phyloP scores from a whole-genome alignment of 2,329 filamentous ascomycete species.

The Cryphonectria nitschkei region DNA sequence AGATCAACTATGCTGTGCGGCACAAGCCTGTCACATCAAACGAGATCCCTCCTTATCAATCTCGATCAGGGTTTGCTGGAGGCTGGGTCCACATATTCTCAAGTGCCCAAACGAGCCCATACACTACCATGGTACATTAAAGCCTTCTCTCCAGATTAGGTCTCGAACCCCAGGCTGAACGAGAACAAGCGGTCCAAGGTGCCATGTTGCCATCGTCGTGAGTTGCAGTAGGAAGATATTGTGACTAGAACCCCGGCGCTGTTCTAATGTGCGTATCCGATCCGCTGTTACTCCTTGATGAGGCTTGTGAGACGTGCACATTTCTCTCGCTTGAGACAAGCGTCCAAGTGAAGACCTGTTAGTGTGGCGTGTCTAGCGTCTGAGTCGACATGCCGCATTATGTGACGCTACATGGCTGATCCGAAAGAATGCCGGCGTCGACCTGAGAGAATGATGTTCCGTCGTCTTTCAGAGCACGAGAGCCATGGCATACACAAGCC shows the following conservation, averaged over 20 bases:
- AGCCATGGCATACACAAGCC: background rate
- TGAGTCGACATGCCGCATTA: conserved; percentile 21
- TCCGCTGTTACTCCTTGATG: conserved; percentile 26
- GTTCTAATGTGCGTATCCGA: conserved; percentile 26
- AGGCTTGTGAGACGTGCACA: conserved; percentile 26
- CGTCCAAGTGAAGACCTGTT: conserved; percentile 1
- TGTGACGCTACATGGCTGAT: conserved; percentile 20
- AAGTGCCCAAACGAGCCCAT: background rate
- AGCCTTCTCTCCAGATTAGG: background rate
- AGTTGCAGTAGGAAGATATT: background rate
- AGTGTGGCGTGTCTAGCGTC: conserved; percentile 25
- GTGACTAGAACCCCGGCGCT: background rate
- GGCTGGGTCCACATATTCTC: background rate
- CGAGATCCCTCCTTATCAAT: conserved; percentile 13
- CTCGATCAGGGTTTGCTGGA: background rate
- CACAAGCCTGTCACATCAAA: conserved; percentile 23
- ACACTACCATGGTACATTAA: background rate
- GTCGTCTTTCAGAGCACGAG: conserved; percentile 8
- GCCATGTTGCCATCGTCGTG: background rate
- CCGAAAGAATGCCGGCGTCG: conserved; percentile 20
- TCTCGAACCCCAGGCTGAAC: background rate
- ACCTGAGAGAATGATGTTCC: conserved; percentile 14
- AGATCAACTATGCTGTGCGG: conserved; percentile 18
- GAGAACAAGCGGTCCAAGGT: conserved; percentile 15
- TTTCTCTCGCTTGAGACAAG: conserved; percentile 24